Base-by-base conservation (phyloP, 116 monocot genomes). In the Zostera marina region DNA sequence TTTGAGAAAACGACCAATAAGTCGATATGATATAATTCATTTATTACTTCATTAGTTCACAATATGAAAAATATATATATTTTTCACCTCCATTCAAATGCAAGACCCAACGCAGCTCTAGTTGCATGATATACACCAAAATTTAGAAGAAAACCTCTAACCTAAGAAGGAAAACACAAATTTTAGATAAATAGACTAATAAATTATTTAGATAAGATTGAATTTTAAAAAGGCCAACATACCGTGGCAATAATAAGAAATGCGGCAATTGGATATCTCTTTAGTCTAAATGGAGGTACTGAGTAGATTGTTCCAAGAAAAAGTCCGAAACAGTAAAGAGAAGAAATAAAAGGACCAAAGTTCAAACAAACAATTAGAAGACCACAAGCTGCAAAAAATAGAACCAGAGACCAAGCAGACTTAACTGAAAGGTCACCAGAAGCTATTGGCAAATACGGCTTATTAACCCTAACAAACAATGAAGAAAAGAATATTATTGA, bases 91-190 rank as follows among this genome's bases (percentile, higher is more conserved):
- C 98, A 98, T 56, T 70, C 72, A 71, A 98, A 98, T 63, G 76
- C 23, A 64, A 98, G 86, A 52, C 98, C 96, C 58, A 98, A 59
- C 44, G 90, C 90, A 64, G 90, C 80, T 77, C 80, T 86, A 19
- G 98, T 98, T 20, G 98, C 98, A 79, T 98, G 81, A 65, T 98
- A 98, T 55, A 98, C 98, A 76, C 98, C 98, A 86, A 98, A 98
- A 70, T 98, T 98, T 42, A 98, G 90, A 71, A 98, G 90, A 72
- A 90, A 98, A 52, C 96, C 96, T 66, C 90, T 79, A 3, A 98
- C 96, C 96, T 74, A 61, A 59, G 41, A 20, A 5, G 39, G 39
- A 12, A 3, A 32, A 32, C 32, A 32, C 32, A 32, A 32, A 32
- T 32, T 32, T 32, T 32, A 32, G 32, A 32, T 32, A 32, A 32